Evolutionary conservation across 495 filamentous ascomycete genomes (phyloP), one percentile per base, ranked within the genome.

Genomic region (Podospora bellae-mahoneyi): DNA sequence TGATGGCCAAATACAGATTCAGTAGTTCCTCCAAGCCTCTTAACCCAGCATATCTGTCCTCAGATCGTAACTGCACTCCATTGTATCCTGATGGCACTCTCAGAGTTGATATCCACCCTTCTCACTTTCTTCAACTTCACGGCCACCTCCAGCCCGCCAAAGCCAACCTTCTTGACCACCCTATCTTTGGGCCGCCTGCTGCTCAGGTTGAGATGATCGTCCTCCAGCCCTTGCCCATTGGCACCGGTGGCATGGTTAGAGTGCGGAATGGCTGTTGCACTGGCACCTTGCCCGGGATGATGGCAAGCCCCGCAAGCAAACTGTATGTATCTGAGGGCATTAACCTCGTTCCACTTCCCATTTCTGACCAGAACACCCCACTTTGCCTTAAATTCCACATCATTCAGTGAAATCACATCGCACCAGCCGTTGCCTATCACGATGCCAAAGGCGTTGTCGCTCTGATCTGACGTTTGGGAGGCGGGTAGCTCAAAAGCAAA

Each of bases 121-220:
- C 72, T 64, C 0, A 71, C 64, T 62, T 74, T 74, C 55, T 74
- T 74, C 58, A 74, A 34, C 61, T 63, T 63, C 20, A 74, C 69
- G 13, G 32, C 26, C 0, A 71, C 69, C 23, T 39, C 30, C 27
- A 68, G 23, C 2, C 63, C 65, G 18, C 64, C 66, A 28, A 69
- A 32, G 20, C 68, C 66, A 20, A 69, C 23, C 57, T 30, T 59
- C 48, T 28, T 63, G 30, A 62, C 62, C 2, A 71, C 67, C 39
- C 72, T 26, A n/a, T 74, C 72, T 7, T 64, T 66, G 3, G 62
- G 55, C 23, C n/a, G 5, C 39, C 13, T 48, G 39, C 15, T 48
- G 39, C 39, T 48, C 9, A 48, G 5, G 13, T 10, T 13, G 39
- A 10, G 39, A 16, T 48, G 39, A 13, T 5, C 6, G 2, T 48